These are phyloP conservation scores for Hyphopichia homilentoma DNA, from an alignment of 805 yeast genomes.

Conservation along the genomic window DNA sequence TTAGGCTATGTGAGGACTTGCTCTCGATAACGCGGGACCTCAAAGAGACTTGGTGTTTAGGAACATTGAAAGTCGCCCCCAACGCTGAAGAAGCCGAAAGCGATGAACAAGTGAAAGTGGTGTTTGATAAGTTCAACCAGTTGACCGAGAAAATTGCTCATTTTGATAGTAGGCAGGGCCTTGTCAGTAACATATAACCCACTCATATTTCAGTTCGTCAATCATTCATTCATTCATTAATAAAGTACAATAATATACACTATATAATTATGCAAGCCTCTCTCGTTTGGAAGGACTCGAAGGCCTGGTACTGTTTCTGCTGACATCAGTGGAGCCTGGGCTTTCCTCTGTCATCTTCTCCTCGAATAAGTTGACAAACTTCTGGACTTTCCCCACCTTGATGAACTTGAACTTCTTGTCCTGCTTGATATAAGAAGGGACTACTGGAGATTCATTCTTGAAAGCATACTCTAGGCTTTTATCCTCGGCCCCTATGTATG, in stretches of 20 bases:
- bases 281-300: conserved; percentile 4
- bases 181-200: too few relatives aligned
- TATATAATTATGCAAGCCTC: too few relatives aligned
- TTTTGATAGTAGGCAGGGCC: conserved; percentile 11
- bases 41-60: conserved; percentile 57
- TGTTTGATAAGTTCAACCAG: conserved; percentile 30
- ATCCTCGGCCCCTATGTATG: conserved; percentile 23
- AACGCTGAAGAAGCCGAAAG: conserved; percentile 10
- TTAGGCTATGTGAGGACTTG: conserved; percentile 51
- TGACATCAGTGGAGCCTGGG: conserved; percentile 1
- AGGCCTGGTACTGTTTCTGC: conserved; percentile 6
- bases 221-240: too few relatives aligned
- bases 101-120: conserved; percentile 14
- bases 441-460: conserved; percentile 21
- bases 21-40: conserved; percentile 45
- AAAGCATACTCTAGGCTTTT: conserved; percentile 26
- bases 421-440: conserved; percentile 35
- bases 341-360: conserved; percentile 20
- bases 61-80: conserved; percentile 41
- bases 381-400: conserved; percentile 44
- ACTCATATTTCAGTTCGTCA: too few relatives aligned
- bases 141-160: conserved; percentile 28
- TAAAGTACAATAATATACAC: too few relatives aligned
- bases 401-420: conserved; percentile 42
- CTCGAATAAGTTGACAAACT: conserved; percentile 41